phyloP scores from a whole-genome alignment of 345 rosid genomes.

The Eucalyptus microcorys region DNA sequence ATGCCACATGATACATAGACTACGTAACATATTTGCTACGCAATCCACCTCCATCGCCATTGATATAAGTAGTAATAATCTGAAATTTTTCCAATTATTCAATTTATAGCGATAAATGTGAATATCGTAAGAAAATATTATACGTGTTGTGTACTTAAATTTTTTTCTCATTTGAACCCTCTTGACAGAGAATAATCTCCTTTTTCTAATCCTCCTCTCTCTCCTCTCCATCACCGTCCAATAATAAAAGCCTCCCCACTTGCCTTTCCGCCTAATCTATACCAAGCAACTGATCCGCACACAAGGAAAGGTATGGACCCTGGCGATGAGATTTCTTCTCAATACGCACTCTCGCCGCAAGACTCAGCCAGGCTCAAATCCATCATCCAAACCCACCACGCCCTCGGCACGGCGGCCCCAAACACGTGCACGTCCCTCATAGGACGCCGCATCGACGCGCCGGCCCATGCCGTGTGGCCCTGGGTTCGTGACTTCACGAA shows the following conservation, averaged over 20 bases:
- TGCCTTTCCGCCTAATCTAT: background rate
- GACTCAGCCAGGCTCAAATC: slow-evolving; percentile 14
- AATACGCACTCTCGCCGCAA: background rate
- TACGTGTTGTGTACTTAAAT: background rate
- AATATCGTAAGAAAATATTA: background rate
- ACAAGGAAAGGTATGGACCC: background rate
- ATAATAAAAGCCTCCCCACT: background rate
- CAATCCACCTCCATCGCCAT: background rate
- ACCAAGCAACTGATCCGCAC: background rate
- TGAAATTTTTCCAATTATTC: background rate
- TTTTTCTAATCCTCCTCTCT: background rate
- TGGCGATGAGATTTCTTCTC: background rate
- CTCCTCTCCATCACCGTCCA: background rate
- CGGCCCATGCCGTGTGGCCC: slow-evolving; percentile 53
- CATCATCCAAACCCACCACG: slow-evolving; percentile 43
- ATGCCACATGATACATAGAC: background rate
- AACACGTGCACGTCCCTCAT: slow-evolving; percentile 62
- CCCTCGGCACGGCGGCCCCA: slow-evolving; percentile 15
- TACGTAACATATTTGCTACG: background rate
- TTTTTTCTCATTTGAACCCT: background rate
- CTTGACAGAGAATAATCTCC: background rate
- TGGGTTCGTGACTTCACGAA: slow-evolving; percentile 44
- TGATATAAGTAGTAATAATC: background rate
- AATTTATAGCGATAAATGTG: background rate
- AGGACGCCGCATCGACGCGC: slow-evolving; percentile 54